Base-by-base conservation (phyloP, 768 basidiomycete genomes). In the Pulveroboletus sp. region DNA sequence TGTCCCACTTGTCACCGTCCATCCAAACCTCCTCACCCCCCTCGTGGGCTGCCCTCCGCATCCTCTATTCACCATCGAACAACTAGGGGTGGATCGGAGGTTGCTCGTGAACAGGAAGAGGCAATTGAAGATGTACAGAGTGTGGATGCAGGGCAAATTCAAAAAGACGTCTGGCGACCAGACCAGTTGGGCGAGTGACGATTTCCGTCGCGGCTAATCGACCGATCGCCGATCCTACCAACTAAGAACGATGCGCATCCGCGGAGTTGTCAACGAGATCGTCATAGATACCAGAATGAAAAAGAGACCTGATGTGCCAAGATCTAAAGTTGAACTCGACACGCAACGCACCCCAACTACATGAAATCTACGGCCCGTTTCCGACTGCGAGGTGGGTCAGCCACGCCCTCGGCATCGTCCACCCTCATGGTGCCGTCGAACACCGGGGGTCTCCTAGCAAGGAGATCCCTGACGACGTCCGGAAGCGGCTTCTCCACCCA, bases 101-200 rank as follows among this genome's bases (percentile, higher is more conserved):
- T 70, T 99, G 48, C 75, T 98, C 37, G 85, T 99, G 45, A 99
- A 99, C 63, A 77, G 96, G 39, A 97, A 96, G 70, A 76, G 90
- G 50, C 88, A 93, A 70, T 71, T 96, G 43, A 95, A 95, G 69
- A 99, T 99, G 96, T 97, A 95, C 65, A 76, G 96, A 39, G 87
- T 93, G 0, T 95, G 92, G 92, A 82, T 93, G 83, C 92, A 94
- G 68, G 89, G 81, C 1, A 86, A 85, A 62, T 92, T 92, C 62
- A 73, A 74, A 50, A 89, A 85, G 41, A 6, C 27, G 12, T 10
- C 47, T 19, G 17, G 58, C 0, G 17, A 23, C 9, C 42, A 26
- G 43, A 43, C 14, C 36, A 34, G 9, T 9, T 22, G 13, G 26
- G n/a, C 27, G 14, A 13, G n/a, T 49, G 24, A 56, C 27, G 10